Evolutionary conservation across 495 filamentous ascomycete species (phyloP), one percentile per base, ranked within the genome.

Genomic region (Penicillium bialowiezense): DNA sequence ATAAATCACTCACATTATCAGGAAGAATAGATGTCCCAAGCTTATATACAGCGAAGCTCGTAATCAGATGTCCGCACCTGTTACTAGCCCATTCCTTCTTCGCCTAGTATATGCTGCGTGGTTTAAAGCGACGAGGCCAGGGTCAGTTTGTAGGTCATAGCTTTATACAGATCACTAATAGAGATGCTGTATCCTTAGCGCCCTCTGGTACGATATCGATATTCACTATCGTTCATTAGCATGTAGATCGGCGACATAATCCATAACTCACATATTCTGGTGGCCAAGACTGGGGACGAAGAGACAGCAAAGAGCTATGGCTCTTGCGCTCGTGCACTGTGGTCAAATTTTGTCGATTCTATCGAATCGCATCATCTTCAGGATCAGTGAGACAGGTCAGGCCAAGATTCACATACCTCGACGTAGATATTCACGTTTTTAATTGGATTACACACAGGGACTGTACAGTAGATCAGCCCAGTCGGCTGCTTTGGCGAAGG

Each of bases 271-370:
- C 23, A 26, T 26, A 26, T 26, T 26, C n/a, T 26, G 23, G 8
- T 4, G 23, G 23, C 8, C 3, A 26, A 8, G 4, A 4, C 23
- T 8, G 8, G 3, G 8, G 4, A 4, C 23, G 23, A 26, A 26
- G 19, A 24, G 37, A 39, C 37, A 12, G 38, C 38, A 40, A 42
- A 42, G n/a, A 42, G 40, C 40, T 31, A 24, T 42, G 24, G 1
- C 13, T 8, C 7, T 18, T 42, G 40, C 14, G 24, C 26, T 42
- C n/a, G 14, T 29, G 39, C 21, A 41, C 18, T 29, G n/a, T 29
- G 14, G 7, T 41, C 24, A 5, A 41, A 29, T 41, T 3, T 41
- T 5, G n/a, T 41, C 21, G 21, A 23, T 41, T 41, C 39, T 41
- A 41, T 41, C 28, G 13, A 28, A 41, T 41, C 8, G 23, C 39